Percentiles rank a stretch among this genome's conserved stretches.
Evolutionary conservation across 148 eudicot genomes (phyloP).

Genomic region (Amaranthus palmeri): DNA sequence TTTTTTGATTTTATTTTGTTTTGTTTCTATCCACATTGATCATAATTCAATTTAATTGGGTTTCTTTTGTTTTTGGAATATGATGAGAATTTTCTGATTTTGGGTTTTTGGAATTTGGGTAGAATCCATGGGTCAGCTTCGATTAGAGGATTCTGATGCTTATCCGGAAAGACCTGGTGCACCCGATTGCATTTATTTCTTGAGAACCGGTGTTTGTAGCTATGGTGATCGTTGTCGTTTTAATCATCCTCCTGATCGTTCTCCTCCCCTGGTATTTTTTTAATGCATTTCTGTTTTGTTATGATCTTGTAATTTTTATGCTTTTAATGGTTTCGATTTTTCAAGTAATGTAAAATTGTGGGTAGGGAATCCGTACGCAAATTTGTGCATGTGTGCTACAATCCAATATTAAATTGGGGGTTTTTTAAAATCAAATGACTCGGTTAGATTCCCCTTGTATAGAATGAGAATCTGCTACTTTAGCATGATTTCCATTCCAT

Average conservation of each 20-base stretch:
- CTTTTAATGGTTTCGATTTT: neutral
- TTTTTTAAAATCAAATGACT: no score
- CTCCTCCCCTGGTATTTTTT: conserved; percentile 28
- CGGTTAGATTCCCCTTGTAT: neutral
- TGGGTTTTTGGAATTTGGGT: conserved; percentile 33
- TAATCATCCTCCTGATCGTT: conserved; percentile 79
- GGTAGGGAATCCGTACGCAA: no score
- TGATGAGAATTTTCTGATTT: conserved; percentile 10
- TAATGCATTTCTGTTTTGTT: neutral
- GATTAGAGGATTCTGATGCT: conserved; percentile 35
- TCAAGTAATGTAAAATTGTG: no score
- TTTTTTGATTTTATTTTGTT: conserved; percentile 8
- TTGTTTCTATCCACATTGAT: conserved; percentile 6
- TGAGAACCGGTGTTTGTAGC: conserved; percentile 81
- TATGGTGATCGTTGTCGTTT: conserved; percentile 84
- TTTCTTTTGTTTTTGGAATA: neutral
- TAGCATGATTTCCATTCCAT: neutral
- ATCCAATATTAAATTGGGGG: no score
- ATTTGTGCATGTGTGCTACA: no score
- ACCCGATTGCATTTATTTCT: conserved; percentile 68
- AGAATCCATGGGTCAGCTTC: conserved; percentile 79
- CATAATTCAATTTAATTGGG: conserved; percentile 7
- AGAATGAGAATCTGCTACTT: neutral
- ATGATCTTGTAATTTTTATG: conserved; percentile 38
- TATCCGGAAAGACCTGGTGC: conserved; percentile 81